These are phyloP conservation scores for Xylariaceae sp. DNA, from an alignment of 2,329 filamentous ascomycete species.

Conservation along the genomic window DNA sequence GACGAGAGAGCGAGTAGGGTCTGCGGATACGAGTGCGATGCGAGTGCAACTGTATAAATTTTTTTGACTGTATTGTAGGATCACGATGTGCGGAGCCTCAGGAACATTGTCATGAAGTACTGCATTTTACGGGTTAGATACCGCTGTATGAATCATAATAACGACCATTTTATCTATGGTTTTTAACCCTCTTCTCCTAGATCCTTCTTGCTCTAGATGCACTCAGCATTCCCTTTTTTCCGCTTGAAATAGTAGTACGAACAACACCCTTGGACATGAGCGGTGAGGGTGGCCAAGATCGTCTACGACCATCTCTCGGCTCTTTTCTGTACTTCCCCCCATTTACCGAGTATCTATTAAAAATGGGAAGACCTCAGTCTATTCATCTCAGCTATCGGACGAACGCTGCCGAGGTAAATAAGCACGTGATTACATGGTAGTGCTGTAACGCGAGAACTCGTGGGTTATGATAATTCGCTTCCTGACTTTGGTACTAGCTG, in stretches of 20 bases:
- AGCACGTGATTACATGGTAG: not conserved
- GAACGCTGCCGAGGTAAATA: not conserved
- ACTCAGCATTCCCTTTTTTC: not conserved
- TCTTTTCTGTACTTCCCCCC: too few species aligned
- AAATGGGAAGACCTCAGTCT: not conserved
- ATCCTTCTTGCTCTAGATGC: too few species aligned
- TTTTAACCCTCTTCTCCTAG: slow-evolving; percentile 3
- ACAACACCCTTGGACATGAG: not conserved
- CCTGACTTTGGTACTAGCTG: not conserved
- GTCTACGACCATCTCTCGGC: too few species aligned
- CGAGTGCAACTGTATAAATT: too few species aligned
- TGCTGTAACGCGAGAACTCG: not conserved
- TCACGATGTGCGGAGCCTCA: too few species aligned
- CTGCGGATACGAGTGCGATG: too few species aligned
- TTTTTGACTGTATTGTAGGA: too few species aligned
- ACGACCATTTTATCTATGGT: slow-evolving; percentile 6
- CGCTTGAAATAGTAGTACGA: not conserved
- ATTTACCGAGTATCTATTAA: not conserved
- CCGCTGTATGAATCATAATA: slow-evolving; percentile 10
- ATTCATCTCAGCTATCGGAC: not conserved
- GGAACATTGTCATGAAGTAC: not conserved
- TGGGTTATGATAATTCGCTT: not conserved
- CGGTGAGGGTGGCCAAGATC: too few species aligned
- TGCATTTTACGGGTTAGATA: slow-evolving; percentile 3
- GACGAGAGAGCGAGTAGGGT: too few species aligned